phyloP scores from a whole-genome alignment of 306 rosid species.

The Ammopiptanthus mongolicus region DNA sequence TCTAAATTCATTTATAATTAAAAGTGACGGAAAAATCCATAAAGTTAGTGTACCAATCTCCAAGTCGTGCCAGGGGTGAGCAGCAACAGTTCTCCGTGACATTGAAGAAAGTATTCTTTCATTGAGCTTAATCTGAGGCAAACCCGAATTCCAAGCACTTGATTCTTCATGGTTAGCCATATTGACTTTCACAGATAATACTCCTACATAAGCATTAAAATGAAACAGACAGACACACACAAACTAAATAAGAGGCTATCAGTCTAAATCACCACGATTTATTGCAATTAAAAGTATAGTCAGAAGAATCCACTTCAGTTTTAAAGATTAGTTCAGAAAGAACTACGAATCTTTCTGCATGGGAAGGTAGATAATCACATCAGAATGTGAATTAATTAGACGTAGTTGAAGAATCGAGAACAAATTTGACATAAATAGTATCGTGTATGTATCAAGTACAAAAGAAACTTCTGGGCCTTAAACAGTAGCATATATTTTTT shows the following conservation, averaged over 20 bases:
- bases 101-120: slow-evolving; percentile 86
- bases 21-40: background rate
- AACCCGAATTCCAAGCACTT: slow-evolving; percentile 32
- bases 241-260: background rate
- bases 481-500: too few relatives aligned
- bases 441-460: background rate
- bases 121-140: slow-evolving; percentile 47
- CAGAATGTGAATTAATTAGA: background rate
- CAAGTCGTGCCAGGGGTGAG: slow-evolving; percentile 98
- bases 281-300: background rate
- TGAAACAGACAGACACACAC: background rate
- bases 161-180: slow-evolving; percentile 64
- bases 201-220: slow-evolving; percentile 9
- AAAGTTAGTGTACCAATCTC: slow-evolving; percentile 64
- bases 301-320: background rate
- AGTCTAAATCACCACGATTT: background rate
- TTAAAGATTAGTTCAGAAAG: background rate
- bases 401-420: background rate
- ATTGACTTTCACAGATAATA: slow-evolving; percentile 21
- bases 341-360: background rate
- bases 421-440: background rate
- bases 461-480: too few relatives aligned
- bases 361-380: background rate
- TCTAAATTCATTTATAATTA: background rate
- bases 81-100: slow-evolving; percentile 84